These are phyloP conservation scores for Pythium pectinolyticum DNA, from an alignment of 352 stramenopile species.

Conservation along the genomic window DNA sequence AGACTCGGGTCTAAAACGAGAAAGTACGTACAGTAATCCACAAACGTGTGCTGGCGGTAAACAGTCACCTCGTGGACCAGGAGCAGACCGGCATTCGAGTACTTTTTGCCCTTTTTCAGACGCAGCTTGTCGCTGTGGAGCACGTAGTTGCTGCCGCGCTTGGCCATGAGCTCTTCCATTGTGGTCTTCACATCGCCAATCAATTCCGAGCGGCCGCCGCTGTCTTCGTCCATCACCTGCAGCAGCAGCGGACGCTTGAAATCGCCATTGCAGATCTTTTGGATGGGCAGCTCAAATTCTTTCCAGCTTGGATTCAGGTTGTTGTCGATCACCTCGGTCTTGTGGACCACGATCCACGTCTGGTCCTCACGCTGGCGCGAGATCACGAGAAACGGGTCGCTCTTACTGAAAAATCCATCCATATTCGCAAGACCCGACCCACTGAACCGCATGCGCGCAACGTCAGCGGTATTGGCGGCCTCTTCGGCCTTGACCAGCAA, in stretches of 20 bases:
- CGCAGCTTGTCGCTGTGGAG: conserved; percentile 59
- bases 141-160: conserved; percentile 49
- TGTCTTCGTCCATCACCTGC: conserved; percentile 85
- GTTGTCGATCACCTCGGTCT: conserved; percentile 70
- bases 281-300: conserved; percentile 51
- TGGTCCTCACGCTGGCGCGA: conserved; percentile 54
- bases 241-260: conserved; percentile 62
- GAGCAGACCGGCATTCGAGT: conserved; percentile 61
- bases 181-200: conserved; percentile 69
- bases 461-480: conserved; percentile 46
- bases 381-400: conserved; percentile 62
- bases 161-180: conserved; percentile 58
- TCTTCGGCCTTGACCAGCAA: conserved; percentile 65
- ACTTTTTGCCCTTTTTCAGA: conserved; percentile 71
- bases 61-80: conserved; percentile 39
- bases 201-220: conserved; percentile 56
- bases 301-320: conserved; percentile 74
- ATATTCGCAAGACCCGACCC: conserved; percentile 55
- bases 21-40: conserved; percentile 52
- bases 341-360: conserved; percentile 60
- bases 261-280: conserved; percentile 81
- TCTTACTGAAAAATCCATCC: conserved; percentile 68
- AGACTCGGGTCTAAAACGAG: too few relatives aligned
- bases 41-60: conserved; percentile 51
- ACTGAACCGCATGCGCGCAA: conserved; percentile 48